Conservation (phyloP, 306 rosid species). For the Clitoria ternatea region DNA sequence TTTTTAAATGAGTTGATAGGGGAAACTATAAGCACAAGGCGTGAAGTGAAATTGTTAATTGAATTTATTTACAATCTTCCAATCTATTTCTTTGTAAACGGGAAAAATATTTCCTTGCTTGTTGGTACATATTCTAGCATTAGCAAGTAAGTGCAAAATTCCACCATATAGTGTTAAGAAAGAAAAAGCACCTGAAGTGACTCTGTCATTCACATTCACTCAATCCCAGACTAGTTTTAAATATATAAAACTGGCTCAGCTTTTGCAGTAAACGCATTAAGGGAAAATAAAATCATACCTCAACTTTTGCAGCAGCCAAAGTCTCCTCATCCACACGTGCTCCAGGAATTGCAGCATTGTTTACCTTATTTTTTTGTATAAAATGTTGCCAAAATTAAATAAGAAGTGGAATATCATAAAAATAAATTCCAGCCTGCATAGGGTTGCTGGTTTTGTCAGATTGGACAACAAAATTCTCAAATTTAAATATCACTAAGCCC, state of each 20-base stretch:
- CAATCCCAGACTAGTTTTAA: no score
- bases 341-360: conserved; percentile 45
- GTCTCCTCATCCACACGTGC: conserved; percentile 18
- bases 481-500: no score
- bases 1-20: background rate
- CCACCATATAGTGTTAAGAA: background rate
- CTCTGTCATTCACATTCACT: background rate
- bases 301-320: conserved; percentile 14
- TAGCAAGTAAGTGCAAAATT: background rate
- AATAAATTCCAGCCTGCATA: no score
- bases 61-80: background rate
- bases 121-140: background rate
- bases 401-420: no score
- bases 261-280: background rate
- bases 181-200: background rate
- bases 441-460: no score
- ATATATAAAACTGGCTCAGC: background rate
- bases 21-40: background rate
- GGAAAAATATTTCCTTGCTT: background rate
- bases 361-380: conserved; percentile 34
- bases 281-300: background rate
- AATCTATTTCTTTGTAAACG: background rate
- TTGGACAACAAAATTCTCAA: no score
- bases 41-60: background rate
- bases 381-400: no score